These are phyloP conservation scores for Botryotinia narcissicola DNA, from an alignment of 2,329 filamentous ascomycete species.

Conservation along the genomic window DNA sequence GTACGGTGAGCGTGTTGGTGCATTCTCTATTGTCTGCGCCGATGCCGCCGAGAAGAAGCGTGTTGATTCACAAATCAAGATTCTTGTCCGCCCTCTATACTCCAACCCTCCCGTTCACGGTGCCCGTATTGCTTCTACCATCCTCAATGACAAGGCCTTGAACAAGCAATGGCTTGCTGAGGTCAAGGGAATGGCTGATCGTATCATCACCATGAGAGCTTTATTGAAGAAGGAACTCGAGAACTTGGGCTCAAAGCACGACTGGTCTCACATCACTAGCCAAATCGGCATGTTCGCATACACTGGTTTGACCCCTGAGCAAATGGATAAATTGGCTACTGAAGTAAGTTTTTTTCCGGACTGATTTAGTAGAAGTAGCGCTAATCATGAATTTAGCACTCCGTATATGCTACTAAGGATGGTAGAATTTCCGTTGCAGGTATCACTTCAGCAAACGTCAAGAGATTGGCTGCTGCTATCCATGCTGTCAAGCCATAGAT, in stretches of 20 bases:
- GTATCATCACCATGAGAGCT: slow-evolving; percentile 97
- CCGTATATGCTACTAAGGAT: slow-evolving; percentile 94
- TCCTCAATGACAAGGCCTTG: slow-evolving; percentile 79
- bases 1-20: slow-evolving; percentile 96
- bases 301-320: slow-evolving; percentile 84
- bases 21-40: slow-evolving; percentile 88
- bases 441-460: slow-evolving; percentile 77
- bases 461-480: slow-evolving; percentile 77
- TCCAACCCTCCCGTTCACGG: slow-evolving; percentile 98
- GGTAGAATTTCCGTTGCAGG: slow-evolving; percentile 83
- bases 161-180: slow-evolving; percentile 94
- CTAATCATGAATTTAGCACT: slow-evolving; percentile 56
- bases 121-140: slow-evolving; percentile 87
- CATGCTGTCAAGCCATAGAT: slow-evolving; percentile 66
- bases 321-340: slow-evolving; percentile 89
- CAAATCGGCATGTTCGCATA: slow-evolving; percentile 99
- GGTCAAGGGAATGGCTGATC: slow-evolving; percentile 98
- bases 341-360: slow-evolving; percentile 56
- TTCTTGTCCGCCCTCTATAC: slow-evolving; percentile 93
- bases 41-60: slow-evolving; percentile 90
- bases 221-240: slow-evolving; percentile 93
- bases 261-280: slow-evolving; percentile 98
- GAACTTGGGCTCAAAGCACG: slow-evolving; percentile 90
- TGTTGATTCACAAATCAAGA: slow-evolving; percentile 97
- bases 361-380: slow-evolving; percentile 5